phyloP scores from a whole-genome alignment of 140 eudicot genomes.

The Cichorium intybus region DNA sequence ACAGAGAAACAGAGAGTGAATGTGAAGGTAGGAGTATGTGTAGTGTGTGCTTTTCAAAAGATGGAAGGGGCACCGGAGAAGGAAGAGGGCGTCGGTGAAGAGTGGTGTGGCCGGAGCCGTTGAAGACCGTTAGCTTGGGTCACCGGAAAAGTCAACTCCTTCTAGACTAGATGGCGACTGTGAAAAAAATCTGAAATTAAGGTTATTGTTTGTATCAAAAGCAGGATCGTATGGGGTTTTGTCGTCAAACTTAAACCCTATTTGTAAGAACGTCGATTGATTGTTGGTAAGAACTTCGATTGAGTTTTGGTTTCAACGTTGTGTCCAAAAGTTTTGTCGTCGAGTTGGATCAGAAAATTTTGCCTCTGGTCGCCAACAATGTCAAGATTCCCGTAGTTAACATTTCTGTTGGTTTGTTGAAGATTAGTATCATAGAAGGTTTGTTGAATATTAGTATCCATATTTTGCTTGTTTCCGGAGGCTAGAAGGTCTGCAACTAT shows the following conservation, averaged over 20 bases:
- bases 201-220: conserved; percentile 35
- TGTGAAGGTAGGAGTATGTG: too few species aligned
- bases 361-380: conserved; percentile 37
- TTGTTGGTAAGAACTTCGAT: too few species aligned
- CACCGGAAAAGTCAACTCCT: conserved; percentile 42
- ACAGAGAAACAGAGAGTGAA: too few species aligned
- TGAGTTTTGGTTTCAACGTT: conserved; percentile 34
- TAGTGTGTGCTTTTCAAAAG: too few species aligned
- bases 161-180: conserved; percentile 48
- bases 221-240: conserved; percentile 38
- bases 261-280: conserved; percentile 36
- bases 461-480: too few species aligned
- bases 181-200: conserved; percentile 52
- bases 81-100: too few species aligned
- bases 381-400: conserved; percentile 31
- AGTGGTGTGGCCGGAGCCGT: too few species aligned
- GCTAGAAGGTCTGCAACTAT: too few species aligned
- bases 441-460: too few species aligned
- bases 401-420: conserved; percentile 37
- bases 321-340: conserved; percentile 44
- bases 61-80: too few species aligned
- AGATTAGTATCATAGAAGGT: conserved; percentile 52
- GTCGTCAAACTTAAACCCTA: conserved; percentile 46
- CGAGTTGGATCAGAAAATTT: conserved; percentile 42
- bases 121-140: too few species aligned